Evolutionary conservation across 2,329 filamentous ascomycete species (phyloP), one percentile per base, ranked within the genome.

Genomic region (Colletotrichum liriopes): DNA sequence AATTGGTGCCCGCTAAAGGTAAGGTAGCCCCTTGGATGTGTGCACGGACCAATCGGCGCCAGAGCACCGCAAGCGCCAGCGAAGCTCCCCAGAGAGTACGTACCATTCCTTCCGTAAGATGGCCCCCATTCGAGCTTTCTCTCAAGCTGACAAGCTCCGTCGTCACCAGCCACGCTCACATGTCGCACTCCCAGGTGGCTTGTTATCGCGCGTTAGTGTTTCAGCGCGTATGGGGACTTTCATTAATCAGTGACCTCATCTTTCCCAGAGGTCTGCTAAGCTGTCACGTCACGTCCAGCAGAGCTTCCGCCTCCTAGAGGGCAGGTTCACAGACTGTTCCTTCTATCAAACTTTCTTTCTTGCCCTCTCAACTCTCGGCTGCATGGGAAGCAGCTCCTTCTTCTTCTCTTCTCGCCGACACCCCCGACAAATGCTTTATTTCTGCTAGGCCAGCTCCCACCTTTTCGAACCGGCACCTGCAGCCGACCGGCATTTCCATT

Each of bases 401-500:
- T 73, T 78, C 64, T 37, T 60, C 12, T 60, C 16, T 45, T 29
- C 29, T 20, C 20, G 5, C 18, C 5, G 26, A 62, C 43, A 37
- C 6, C 11, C n/a, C 47, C 18, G 56, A 35, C 62, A 29, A 41
- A 51, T 32, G 11, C 26, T 37, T 43, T 35, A 26, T 32, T 35
- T 51, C 32, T 23, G 26, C 32, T 23, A 55, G 32, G 41, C 37
- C 26, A 56, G 26, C 23, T 43, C 47, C 14, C 16, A 49, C 43
- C 43, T n/a, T 20, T 47, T n/a, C 39, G 29, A 26, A 23, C n/a
- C 4, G 29, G n/a, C 32, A 69, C 8, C 47, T 55, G 51, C 49
- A 47, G 12, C 54, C 60, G 47, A 37, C 49, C 23, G 41, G 35
- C 12, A 45, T 32, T 47, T 45, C 52, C 65, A 75, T 83, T 81